Evolutionary conservation across 495 filamentous ascomycete species (phyloP), one percentile per base, ranked within the genome.

Genomic region (Penicillium herquei): DNA sequence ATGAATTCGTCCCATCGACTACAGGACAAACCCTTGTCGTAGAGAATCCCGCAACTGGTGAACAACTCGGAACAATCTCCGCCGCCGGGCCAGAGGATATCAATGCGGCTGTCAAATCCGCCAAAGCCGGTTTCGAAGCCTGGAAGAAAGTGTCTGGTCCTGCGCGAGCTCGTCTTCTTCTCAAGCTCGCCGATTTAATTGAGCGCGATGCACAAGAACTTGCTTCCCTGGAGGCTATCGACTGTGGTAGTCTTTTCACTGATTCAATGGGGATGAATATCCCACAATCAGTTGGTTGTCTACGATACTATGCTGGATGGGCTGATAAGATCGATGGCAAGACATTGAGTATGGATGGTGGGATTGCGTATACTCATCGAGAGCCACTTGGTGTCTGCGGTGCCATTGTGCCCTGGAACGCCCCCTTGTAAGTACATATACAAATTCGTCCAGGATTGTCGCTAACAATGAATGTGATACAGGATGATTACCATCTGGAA

Each of bases 401-500:
- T 14, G 64, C 63, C 1, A 74, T 76, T 45, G 61, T 70, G 6
- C 64, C 72, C 0, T 74, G 72, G 71, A 74, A 75, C 56, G 58
- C 58, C 3, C 66, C 66, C 2, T 51, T 73, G 62, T 67, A 64
- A 47, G 58, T 39, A 7, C 31, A 13, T 31, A 14, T n/a, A n/a
- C n/a, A 9, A 32, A 3, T n/a, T 21, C 34, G 7, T 10, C 34
- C 8, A 37, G 34, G 12, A 13, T 13, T 1, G 7, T 1, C 8
- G 34, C 34, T 37, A 7, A 37, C 34, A 37, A 37, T 37, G 43
- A 7, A 42, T 18, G 10, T 18, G n/a, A 5, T 7, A 31, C 8
- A 49, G 80, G 72, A 95, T 95, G 89, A 89, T 91, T 6, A 87
- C 89, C 0, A 66, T 68, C 21, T 74, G 71, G 71, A 86, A 85